A percentile compares a stretch with the other conserved stretches of the same genome.
phyloP scores from a whole-genome alignment of 2,329 filamentous ascomycete genomes.

The Trichoderma hamatum region DNA sequence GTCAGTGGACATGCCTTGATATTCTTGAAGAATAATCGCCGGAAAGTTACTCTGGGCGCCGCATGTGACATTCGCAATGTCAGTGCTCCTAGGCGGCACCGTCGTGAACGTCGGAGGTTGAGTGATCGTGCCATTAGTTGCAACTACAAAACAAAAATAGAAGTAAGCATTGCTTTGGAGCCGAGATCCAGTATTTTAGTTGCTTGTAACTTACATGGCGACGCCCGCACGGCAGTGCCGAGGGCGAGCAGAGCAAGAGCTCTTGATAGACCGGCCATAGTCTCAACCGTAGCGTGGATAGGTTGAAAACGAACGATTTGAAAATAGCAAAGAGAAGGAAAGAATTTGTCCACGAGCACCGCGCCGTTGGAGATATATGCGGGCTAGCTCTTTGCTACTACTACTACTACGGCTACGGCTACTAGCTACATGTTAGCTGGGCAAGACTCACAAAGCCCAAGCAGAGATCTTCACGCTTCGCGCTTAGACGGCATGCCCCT shows the following conservation, averaged over 20 bases:
- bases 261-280: conserved; percentile 13
- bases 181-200: background rate
- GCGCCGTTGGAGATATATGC: conserved; percentile 9
- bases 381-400: background rate
- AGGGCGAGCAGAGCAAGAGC: conserved; percentile 16
- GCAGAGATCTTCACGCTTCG: background rate
- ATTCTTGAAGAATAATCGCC: background rate
- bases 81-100: background rate
- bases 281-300: background rate
- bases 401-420: background rate
- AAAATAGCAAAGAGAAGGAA: background rate
- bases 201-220: conserved; percentile 15
- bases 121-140: conserved; percentile 4
- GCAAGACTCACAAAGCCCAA: conserved; percentile 13
- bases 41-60: background rate
- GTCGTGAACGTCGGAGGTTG: background rate
- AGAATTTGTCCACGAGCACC: background rate
- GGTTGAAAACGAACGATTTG: background rate
- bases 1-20: conserved; percentile 17
- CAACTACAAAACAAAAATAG: background rate
- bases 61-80: background rate
- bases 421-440: background rate
- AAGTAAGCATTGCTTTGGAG: background rate
- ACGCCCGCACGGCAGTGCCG: conserved; percentile 2
- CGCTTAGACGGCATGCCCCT: background rate